A percentile compares a stretch with the other conserved stretches of the same genome.
These are phyloP conservation scores for Fusarium neocosmosporiellum DNA, from an alignment of 2,329 filamentous ascomycete species.

Conservation along the genomic window DNA sequence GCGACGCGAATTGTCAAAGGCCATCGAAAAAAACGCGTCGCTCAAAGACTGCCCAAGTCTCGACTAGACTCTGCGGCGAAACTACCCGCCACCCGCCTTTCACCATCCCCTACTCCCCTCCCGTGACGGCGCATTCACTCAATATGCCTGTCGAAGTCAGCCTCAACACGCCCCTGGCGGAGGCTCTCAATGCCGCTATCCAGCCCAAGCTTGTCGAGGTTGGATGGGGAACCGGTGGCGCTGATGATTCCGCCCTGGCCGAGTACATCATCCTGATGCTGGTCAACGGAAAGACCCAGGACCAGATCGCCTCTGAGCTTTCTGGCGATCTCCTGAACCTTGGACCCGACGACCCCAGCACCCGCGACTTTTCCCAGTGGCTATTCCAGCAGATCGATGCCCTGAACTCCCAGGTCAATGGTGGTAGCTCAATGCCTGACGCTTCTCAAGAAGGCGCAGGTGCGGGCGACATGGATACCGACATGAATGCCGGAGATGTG, in stretches of 20 bases:
- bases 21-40: constrained; percentile 38
- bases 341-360: constrained; percentile 83
- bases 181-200: constrained; percentile 83
- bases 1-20: constrained; percentile 42
- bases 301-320: constrained; percentile 89
- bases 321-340: constrained; percentile 87
- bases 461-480: constrained; percentile 69
- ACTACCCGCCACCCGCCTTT: constrained; percentile 34
- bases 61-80: constrained; percentile 34
- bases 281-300: constrained; percentile 91
- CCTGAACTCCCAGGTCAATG: constrained; percentile 73
- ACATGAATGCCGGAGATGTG: constrained; percentile 73
- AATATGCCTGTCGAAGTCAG: constrained; percentile 83
- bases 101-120: constrained; percentile 9
- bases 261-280: constrained; percentile 99
- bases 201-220: constrained; percentile 93
- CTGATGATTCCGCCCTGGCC: constrained; percentile 83
- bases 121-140: constrained; percentile 30
- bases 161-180: constrained; percentile 83
- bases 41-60: constrained; percentile 27
- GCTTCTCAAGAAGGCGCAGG: constrained; percentile 50
- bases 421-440: constrained; percentile 49
- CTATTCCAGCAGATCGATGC: constrained; percentile 87
- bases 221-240: constrained; percentile 86
- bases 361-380: constrained; percentile 88